Evolutionary conservation across 768 basidiomycete species (phyloP).

Genomic region (Suillus discolor): DNA sequence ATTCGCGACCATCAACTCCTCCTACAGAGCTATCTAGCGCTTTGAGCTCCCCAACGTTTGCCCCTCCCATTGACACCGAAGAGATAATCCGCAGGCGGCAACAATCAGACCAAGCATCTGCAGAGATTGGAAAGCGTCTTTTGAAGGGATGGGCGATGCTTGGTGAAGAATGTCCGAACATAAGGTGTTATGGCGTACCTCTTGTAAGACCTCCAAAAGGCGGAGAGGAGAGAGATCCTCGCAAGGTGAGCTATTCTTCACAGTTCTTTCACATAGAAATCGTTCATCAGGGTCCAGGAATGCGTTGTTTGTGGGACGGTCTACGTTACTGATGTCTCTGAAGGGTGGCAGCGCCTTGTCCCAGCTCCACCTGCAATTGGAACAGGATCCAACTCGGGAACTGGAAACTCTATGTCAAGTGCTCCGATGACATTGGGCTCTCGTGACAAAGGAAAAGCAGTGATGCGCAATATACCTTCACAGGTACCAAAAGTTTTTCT

Average conservation of each 20-base stretch:
- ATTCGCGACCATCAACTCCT: conserved; percentile 73
- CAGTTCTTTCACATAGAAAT: neutral
- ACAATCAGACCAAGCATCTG: conserved; percentile 80
- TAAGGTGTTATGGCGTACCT: conserved; percentile 76
- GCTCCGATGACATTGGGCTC: conserved; percentile 1
- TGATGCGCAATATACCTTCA: conserved; percentile 23
- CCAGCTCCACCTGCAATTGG: conserved; percentile 21
- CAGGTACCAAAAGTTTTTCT: conserved; percentile 13
- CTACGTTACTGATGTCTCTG: conserved; percentile 58
- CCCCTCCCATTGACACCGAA: conserved; percentile 65
- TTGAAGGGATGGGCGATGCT: conserved; percentile 89
- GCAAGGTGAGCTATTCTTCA: conserved; percentile 51
- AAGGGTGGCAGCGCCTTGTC: conserved; percentile 50
- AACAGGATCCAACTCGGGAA: neutral
- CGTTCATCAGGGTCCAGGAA: conserved; percentile 49
- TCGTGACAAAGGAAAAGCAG: conserved; percentile 15
- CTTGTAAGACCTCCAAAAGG: conserved; percentile 76
- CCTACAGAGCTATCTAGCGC: conserved; percentile 72
- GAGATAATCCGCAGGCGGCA: conserved; percentile 68
- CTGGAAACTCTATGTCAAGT: neutral
- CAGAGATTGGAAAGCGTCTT: conserved; percentile 76
- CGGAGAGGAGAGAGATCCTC: conserved; percentile 60
- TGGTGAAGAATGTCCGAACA: conserved; percentile 79
- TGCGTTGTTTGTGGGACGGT: conserved; percentile 75
- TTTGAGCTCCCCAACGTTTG: conserved; percentile 64